Evolutionary conservation across 2,329 filamentous ascomycete species (phyloP), one percentile per base, ranked within the genome.

Genomic region (Lachnellula cervina): DNA sequence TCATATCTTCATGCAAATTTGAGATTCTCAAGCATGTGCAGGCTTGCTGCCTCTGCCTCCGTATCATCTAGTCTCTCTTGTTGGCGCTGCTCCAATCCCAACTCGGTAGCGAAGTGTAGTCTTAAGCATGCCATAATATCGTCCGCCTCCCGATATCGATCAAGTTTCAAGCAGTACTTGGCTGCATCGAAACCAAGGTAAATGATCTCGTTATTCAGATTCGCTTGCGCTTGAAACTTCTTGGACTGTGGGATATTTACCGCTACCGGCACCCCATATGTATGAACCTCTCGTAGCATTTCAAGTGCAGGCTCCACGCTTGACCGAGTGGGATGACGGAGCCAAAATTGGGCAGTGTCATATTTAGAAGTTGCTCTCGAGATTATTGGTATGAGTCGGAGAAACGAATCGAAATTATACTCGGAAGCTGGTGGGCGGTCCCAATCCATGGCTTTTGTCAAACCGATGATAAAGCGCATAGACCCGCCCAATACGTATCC

Each of bases 121-220:
- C 62, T 57, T 13, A 69, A 46, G 28, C 62, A 60, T n/a, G 66
- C 50, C 59, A 69, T 62, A 11, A 69, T 55, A 61, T 59, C 61
- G 11, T 61, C 52, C 5, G 65, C 66, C 28, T 69, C 65, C 13
- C 51, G 32, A 19, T 58, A 58, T 16, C 59, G 54, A 8, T 65
- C 57, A 3, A 59, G 42, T 28, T 61, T 57, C 1, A 69, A 59
- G 3, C 68, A 45, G 19, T 64, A 58, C 5, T 59, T 63, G 23
- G 66, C 63, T 8, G 66, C 57, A 34, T 64, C 58, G 17, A 69
- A 54, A 17, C 60, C 59, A 13, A 68, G 51, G 1, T 55, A 28
- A 16, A 67, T 63, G 16, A 54, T 37, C 13, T 40, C 19, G 25
- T 45, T 28, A 17, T 52, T 13, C 37, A n/a, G n/a, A n/a, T n/a